Percentiles rank a stretch among this genome's conserved stretches.
phyloP scores from a whole-genome alignment of 164 flowering plant genomes.

The Berberis thunbergii region DNA sequence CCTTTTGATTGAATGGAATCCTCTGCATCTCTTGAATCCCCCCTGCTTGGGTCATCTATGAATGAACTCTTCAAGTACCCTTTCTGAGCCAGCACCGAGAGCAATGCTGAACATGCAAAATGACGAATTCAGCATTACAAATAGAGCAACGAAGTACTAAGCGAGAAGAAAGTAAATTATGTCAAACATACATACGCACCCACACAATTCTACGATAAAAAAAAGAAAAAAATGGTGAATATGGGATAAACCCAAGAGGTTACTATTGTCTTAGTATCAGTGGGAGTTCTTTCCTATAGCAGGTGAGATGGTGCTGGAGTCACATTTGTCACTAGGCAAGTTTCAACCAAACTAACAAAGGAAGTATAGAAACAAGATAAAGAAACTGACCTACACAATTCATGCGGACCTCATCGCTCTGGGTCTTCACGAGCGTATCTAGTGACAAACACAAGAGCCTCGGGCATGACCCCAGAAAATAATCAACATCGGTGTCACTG shows the following conservation, averaged over 20 bases:
- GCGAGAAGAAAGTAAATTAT: not conserved
- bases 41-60: slow-evolving; percentile 18
- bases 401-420: slow-evolving; percentile 70
- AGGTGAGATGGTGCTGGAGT: not conserved
- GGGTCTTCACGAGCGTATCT: slow-evolving; percentile 77
- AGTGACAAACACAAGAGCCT: slow-evolving; percentile 51
- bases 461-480: slow-evolving; percentile 36
- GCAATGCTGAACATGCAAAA: slow-evolving; percentile 40
- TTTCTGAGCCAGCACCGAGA: slow-evolving; percentile 54
- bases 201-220: too few species aligned
- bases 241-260: too few species aligned
- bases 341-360: too few species aligned
- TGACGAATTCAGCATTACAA: not conserved
- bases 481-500: slow-evolving; percentile 20
- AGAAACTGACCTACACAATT: slow-evolving; percentile 65
- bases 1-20: slow-evolving; percentile 36
- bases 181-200: not conserved
- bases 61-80: slow-evolving; percentile 38
- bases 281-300: not conserved
- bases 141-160: not conserved
- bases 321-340: too few species aligned
- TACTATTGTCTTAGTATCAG: too few species aligned
- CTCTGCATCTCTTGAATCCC: slow-evolving; percentile 29
- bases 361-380: not conserved
- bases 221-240: too few species aligned